A percentile compares a stretch with the other conserved stretches of the same genome.
Evolutionary conservation across 1,139 yeast genomes (phyloP).

Genomic region (Yamadazyma aaseri): DNA sequence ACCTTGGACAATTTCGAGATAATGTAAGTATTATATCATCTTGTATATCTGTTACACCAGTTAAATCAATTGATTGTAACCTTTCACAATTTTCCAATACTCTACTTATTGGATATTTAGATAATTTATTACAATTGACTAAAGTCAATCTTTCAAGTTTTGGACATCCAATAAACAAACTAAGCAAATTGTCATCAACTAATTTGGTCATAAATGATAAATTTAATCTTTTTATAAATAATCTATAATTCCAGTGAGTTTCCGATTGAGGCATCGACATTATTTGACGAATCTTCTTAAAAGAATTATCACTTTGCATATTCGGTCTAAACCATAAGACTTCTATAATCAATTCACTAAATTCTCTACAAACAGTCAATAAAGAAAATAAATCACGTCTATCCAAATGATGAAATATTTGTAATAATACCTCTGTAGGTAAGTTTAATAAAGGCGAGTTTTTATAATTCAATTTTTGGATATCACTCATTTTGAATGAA

Average conservation of each 20-base stretch:
- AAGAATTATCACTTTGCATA: conserved; percentile 55
- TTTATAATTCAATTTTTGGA: conserved; percentile 22
- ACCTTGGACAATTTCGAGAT: conserved; percentile 67
- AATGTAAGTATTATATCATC: conserved; percentile 73
- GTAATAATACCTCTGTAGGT: conserved; percentile 79
- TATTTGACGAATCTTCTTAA: conserved; percentile 50
- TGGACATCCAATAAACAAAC: conserved; percentile 62
- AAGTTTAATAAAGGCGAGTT: conserved; percentile 55
- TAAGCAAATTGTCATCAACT: conserved; percentile 61
- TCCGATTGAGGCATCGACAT: conserved; percentile 48
- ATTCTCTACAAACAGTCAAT: conserved; percentile 74
- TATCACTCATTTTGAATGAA: conserved; percentile 18
- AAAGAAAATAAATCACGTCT: conserved; percentile 68
- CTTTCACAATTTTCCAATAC: conserved; percentile 65
- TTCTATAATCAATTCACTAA: conserved; percentile 80
- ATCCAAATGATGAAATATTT: conserved; percentile 66
- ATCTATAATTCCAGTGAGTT: conserved; percentile 73
- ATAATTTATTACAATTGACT: conserved; percentile 70
- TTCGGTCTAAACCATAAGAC: conserved; percentile 89
- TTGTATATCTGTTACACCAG: conserved; percentile 69
- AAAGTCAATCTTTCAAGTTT: conserved; percentile 83
- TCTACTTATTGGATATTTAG: conserved; percentile 59
- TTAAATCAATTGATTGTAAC: conserved; percentile 83
- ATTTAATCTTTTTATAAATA: conserved; percentile 76
- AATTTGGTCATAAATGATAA: conserved; percentile 69